Conservation (phyloP, 2,329 filamentous ascomycete species). For the Cladosporium sp. region DNA sequence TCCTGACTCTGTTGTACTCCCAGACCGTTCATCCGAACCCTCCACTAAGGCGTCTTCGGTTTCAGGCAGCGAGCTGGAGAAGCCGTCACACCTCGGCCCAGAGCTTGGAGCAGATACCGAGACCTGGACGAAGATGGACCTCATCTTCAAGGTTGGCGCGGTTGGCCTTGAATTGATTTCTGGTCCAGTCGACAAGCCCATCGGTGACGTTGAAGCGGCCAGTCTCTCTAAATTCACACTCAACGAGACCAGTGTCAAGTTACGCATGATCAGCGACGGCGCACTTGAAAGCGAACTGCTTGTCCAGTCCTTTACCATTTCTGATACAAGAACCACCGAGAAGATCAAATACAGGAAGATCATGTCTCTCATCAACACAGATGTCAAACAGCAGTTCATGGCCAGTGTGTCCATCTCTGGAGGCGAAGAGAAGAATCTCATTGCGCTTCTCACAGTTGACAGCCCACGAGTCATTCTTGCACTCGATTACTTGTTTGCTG, state of each 20-base stretch:
- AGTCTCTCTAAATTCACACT: slow-evolving; percentile 92
- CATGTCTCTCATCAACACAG: slow-evolving; percentile 94
- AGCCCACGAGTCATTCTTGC: slow-evolving; percentile 94
- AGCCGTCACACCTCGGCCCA: slow-evolving; percentile 44
- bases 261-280: slow-evolving; percentile 86
- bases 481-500: slow-evolving; percentile 87
- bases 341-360: slow-evolving; percentile 97
- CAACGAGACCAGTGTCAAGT: slow-evolving; percentile 86
- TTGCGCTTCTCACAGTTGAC: slow-evolving; percentile 89
- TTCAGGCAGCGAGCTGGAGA: slow-evolving; percentile 17
- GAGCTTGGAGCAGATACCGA: slow-evolving; percentile 66
- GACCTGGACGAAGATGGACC: slow-evolving; percentile 88
- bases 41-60: slow-evolving; percentile 35
- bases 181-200: slow-evolving; percentile 68
- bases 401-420: slow-evolving; percentile 91
- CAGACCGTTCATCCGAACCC: slow-evolving; percentile 47
- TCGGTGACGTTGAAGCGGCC: slow-evolving; percentile 71
- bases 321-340: slow-evolving; percentile 83
- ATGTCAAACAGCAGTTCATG: slow-evolving; percentile 94
- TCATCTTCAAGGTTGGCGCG: slow-evolving; percentile 83
- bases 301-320: slow-evolving; percentile 90
- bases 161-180: slow-evolving; percentile 85
- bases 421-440: slow-evolving; percentile 73
- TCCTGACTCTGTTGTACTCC: slow-evolving; percentile 50
- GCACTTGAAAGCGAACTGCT: slow-evolving; percentile 89